Percentiles rank a stretch among this genome's conserved stretches.
These are phyloP conservation scores for Plectosphaerella plurivora DNA, from an alignment of 2,329 filamentous ascomycete genomes.

Conservation along the genomic window DNA sequence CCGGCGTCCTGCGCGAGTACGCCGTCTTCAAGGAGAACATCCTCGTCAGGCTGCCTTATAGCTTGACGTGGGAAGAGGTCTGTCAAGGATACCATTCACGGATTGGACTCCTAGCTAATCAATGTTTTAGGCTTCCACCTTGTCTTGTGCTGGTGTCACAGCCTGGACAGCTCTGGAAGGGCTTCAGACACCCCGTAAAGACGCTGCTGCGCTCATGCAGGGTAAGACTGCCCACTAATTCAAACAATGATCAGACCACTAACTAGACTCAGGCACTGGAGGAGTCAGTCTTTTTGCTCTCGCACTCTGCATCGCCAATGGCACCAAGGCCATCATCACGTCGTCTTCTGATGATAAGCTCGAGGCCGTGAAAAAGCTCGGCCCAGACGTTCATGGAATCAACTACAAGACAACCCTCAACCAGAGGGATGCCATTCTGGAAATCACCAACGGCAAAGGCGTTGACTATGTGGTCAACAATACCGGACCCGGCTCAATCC, in stretches of 20 bases:
- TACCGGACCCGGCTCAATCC: conserved; percentile 14
- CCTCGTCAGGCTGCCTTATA: conserved; percentile 14
- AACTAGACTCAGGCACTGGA: conserved; percentile 14
- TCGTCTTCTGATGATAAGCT: conserved; percentile 24
- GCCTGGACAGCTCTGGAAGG: conserved; percentile 14
- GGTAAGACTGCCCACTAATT: neutral
- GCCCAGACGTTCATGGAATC: conserved; percentile 11
- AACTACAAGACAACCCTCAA: conserved; percentile 18
- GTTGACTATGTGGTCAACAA: conserved; percentile 22
- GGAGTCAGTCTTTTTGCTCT: conserved; percentile 21
- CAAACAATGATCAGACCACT: neutral
- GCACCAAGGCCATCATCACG: conserved; percentile 19
- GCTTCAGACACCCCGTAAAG: neutral
- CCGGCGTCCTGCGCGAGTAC: conserved; percentile 17
- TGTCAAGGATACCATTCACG: neutral
- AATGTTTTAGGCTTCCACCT: conserved; percentile 9
- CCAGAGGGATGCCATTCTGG: conserved; percentile 11
- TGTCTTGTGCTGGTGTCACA: conserved; percentile 16
- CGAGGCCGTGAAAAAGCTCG: conserved; percentile 13
- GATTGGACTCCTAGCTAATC: neutral
- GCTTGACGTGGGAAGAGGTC: conserved; percentile 18
- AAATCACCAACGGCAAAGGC: conserved; percentile 16
- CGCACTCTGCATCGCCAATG: conserved; percentile 16
- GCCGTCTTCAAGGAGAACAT: conserved; percentile 13
- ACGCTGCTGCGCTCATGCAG: conserved; percentile 3